Percentiles rank a stretch among this genome's conserved stretches.
Conservation (phyloP, 1,139 yeast genomes). For the Debaryomycetaceae sp. region DNA sequence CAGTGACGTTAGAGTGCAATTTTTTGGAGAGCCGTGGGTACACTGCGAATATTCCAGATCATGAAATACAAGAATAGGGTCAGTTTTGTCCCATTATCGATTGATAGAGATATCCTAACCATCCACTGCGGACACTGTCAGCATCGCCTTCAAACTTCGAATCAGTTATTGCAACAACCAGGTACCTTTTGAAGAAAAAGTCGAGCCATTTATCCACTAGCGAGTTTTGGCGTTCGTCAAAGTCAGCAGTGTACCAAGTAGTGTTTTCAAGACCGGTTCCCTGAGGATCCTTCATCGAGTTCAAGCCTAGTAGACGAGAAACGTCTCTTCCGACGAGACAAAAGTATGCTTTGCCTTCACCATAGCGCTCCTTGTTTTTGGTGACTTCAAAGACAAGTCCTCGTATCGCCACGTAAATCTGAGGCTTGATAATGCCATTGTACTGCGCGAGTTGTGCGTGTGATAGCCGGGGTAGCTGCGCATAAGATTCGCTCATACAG, state of each 20-base stretch:
- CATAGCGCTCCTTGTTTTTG: conserved; percentile 53
- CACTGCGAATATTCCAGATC: too few relatives aligned
- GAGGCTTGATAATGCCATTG: conserved; percentile 20
- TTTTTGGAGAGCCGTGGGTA: too few relatives aligned
- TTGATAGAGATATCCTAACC: too few relatives aligned
- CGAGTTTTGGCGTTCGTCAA: conserved; percentile 38
- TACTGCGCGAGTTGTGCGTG: conserved; percentile 22
- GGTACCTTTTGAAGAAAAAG: conserved; percentile 42
- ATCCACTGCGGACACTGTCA: too few relatives aligned
- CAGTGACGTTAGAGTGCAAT: too few relatives aligned
- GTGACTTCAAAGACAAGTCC: conserved; percentile 75
- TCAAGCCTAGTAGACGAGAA: conserved; percentile 51
- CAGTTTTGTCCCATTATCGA: too few relatives aligned
- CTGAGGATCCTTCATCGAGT: conserved; percentile 29
- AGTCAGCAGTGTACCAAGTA: conserved; percentile 39
- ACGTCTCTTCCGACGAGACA: conserved; percentile 70
- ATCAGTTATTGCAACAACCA: conserved; percentile 16
- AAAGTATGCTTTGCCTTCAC: conserved; percentile 66
- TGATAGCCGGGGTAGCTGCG: conserved; percentile 21
- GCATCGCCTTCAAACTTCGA: too few relatives aligned
- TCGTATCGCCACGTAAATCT: conserved; percentile 61
- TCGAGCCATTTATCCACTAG: conserved; percentile 48
- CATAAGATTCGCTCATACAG: neutral
- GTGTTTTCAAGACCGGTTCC: conserved; percentile 7
- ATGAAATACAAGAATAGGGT: too few relatives aligned